Conservation (phyloP, 2,329 filamentous ascomycete genomes). For the Chrysoporthe cubensis region DNA sequence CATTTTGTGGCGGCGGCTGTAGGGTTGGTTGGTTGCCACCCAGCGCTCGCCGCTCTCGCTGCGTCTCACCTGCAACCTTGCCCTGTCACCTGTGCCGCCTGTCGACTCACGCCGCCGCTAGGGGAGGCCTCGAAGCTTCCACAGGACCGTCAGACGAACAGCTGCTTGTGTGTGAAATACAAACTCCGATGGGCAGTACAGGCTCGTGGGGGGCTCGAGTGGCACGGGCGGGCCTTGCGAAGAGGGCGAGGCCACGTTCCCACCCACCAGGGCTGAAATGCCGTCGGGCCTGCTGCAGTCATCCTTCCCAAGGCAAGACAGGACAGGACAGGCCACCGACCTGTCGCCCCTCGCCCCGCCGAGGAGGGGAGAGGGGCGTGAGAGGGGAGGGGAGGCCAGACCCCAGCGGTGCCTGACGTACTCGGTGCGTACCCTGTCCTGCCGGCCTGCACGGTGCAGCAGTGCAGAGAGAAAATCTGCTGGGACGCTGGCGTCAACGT, state of each 20-base stretch:
- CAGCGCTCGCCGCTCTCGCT: neutral
- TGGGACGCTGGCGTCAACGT: neutral
- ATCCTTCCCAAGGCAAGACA: neutral
- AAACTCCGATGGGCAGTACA: neutral
- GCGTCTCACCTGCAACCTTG: too few relatives aligned
- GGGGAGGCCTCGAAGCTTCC: neutral
- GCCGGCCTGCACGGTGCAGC: neutral
- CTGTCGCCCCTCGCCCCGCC: neutral
- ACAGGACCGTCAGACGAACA: neutral
- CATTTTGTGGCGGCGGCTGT: neutral
- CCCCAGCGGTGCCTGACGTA: too few relatives aligned
- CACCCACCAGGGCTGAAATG: neutral
- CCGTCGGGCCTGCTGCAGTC: slow-evolving; percentile 1
- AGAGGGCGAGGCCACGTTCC: neutral
- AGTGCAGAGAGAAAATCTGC: neutral
- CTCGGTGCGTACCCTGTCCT: neutral
- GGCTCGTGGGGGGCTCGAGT: neutral
- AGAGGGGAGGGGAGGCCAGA: too few relatives aligned
- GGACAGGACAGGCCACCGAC: too few relatives aligned
- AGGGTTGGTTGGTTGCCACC: neutral
- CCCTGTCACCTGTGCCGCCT: neutral
- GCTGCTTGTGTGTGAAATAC: neutral
- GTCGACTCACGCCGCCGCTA: neutral
- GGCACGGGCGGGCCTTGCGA: neutral
- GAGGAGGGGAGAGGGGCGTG: neutral